phyloP scores from a whole-genome alignment of 805 yeast genomes.

The Candida ipomoeae region DNA sequence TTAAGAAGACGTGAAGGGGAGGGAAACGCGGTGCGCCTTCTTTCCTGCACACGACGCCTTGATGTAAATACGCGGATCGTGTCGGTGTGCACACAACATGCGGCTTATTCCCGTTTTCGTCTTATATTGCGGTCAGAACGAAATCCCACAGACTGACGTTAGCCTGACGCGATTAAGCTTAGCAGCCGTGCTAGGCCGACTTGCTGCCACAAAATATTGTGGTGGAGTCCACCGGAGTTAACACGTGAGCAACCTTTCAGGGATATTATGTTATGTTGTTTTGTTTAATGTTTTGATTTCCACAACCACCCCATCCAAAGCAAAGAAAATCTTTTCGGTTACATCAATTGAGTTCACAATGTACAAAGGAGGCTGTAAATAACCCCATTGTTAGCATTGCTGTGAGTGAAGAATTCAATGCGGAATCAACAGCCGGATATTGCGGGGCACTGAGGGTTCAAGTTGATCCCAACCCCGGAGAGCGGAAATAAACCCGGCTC shows the following conservation, averaged over 20 bases:
- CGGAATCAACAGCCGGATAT: no score
- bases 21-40: constrained; percentile 11
- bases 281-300: no score
- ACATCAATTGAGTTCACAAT: neutral
- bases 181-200: neutral
- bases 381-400: neutral
- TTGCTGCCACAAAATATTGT: no score
- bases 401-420: neutral
- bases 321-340: no score
- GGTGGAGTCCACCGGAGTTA: no score
- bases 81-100: constrained; percentile 10
- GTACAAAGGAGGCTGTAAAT: no score
- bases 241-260: no score
- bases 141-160: neutral
- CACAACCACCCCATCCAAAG: no score
- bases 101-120: neutral
- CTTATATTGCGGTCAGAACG: neutral
- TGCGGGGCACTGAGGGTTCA: neutral
- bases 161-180: neutral
- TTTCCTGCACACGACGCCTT: constrained; percentile 4
- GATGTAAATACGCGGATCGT: constrained; percentile 9
- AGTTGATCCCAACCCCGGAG: neutral
- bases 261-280: no score
- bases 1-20: constrained; percentile 9
- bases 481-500: neutral